Percentiles rank a stretch among this genome's conserved stretches.
These are phyloP conservation scores for Fomitopsis serialis DNA, from an alignment of 768 basidiomycete genomes.

Conservation along the genomic window DNA sequence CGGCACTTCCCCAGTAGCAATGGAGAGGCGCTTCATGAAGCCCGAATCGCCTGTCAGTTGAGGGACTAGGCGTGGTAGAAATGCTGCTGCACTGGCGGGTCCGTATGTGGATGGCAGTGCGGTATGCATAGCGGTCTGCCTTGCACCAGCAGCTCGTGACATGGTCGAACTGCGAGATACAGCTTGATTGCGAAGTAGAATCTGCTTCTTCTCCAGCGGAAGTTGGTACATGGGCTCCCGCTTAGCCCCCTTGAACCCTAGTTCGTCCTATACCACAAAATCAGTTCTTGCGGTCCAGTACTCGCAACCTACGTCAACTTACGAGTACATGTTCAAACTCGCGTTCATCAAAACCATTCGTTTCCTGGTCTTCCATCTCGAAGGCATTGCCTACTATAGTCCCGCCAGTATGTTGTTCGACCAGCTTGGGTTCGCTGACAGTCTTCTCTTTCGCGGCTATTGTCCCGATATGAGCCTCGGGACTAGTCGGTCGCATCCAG, in stretches of 20 bases:
- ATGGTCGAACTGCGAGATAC: constrained; percentile 31
- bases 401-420: constrained; percentile 41
- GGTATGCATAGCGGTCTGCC: constrained; percentile 18
- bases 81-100: constrained; percentile 47
- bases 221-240: constrained; percentile 59
- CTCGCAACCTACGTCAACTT: constrained; percentile 16
- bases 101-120: constrained; percentile 46
- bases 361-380: constrained; percentile 10
- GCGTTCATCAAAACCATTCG: constrained; percentile 21
- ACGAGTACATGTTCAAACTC: constrained; percentile 72
- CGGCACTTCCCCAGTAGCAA: constrained; percentile 48
- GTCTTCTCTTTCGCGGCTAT: constrained; percentile 39
- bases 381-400: constrained; percentile 5
- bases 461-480: constrained; percentile 34
- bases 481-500: constrained; percentile 46
- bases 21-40: constrained; percentile 63
- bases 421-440: constrained; percentile 67
- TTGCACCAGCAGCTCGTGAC: constrained; percentile 26
- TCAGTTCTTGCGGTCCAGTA: neutral
- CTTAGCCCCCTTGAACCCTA: constrained; percentile 69
- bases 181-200: constrained; percentile 55
- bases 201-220: constrained; percentile 56
- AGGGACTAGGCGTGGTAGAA: constrained; percentile 66
- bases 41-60: constrained; percentile 72
- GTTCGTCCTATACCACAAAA: constrained; percentile 45